These are phyloP conservation scores for Dactylellina parvicollis DNA, from an alignment of 2,329 filamentous ascomycete genomes.

Conservation along the genomic window DNA sequence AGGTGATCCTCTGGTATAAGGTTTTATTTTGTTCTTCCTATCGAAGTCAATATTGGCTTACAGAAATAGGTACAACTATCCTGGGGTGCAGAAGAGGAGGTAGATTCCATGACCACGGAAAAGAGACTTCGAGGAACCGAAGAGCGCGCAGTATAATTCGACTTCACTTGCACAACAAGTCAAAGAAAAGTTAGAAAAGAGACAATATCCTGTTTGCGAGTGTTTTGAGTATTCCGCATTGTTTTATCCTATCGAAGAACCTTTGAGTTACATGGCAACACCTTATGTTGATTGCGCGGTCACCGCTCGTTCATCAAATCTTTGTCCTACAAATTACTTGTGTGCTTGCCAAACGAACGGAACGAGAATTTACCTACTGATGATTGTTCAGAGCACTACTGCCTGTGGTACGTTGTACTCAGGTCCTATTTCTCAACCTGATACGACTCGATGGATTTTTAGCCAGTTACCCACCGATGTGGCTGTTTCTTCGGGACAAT, in stretches of 20 bases:
- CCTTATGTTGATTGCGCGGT: conserved; percentile 9
- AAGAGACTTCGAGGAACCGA: no score
- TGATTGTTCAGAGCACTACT: background rate
- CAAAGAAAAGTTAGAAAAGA: background rate
- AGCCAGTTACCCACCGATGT: background rate
- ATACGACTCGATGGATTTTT: background rate
- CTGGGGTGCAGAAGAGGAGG: no score
- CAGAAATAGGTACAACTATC: no score
- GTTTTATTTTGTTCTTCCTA: no score
- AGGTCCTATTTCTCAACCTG: background rate
- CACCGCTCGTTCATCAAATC: background rate
- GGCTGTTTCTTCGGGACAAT: conserved; percentile 12
- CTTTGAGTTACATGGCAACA: conserved; percentile 14
- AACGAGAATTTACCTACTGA: conserved; percentile 13
- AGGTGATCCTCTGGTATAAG: no score
- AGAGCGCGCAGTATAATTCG: no score
- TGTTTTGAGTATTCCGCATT: background rate
- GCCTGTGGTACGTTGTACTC: background rate
- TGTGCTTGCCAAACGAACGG: conserved; percentile 18
- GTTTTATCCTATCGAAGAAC: background rate
- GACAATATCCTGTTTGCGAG: background rate
- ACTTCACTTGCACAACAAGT: no score
- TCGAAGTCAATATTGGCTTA: no score
- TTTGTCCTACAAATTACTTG: conserved; percentile 7
- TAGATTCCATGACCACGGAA: no score